Evolutionary conservation across 2,329 filamentous ascomycete genomes (phyloP).

Genomic region (Daldinia eschscholtzii): DNA sequence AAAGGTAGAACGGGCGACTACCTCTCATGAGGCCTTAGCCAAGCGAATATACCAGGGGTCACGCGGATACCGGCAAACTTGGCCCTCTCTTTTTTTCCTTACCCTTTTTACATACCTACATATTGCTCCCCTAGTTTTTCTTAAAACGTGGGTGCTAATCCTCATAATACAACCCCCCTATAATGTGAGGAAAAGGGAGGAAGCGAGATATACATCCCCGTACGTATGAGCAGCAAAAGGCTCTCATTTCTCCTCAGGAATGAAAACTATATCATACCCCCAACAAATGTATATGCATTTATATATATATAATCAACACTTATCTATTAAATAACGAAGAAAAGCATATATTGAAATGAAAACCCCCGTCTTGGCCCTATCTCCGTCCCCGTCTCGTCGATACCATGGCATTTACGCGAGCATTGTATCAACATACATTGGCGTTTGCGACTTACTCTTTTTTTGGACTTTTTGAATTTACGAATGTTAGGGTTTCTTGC

Average conservation of each 20-base stretch:
- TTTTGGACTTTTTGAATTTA: neutral
- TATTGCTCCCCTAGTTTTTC: slow-evolving; percentile 2
- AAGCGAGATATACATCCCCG: slow-evolving; percentile 4
- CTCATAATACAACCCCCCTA: slow-evolving; percentile 3
- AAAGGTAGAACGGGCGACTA: slow-evolving; percentile 48
- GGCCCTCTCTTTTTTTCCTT: slow-evolving; percentile 6
- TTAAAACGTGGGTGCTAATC: slow-evolving; percentile 1
- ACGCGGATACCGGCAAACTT: slow-evolving; percentile 28
- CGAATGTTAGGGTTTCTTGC: neutral
- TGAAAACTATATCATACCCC: slow-evolving; percentile 25
- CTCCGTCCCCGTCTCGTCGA: neutral
- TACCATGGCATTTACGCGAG: slow-evolving; percentile 2
- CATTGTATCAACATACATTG: neutral
- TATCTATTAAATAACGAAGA: slow-evolving; percentile 18
- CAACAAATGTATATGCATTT: slow-evolving; percentile 29
- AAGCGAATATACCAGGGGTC: slow-evolving; percentile 29
- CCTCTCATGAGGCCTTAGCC: slow-evolving; percentile 43
- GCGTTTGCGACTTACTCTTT: neutral
- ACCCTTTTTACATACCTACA: neutral
- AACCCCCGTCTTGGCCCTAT: too few relatives aligned
- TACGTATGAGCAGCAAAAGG: slow-evolving; percentile 23
- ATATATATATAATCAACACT: slow-evolving; percentile 20
- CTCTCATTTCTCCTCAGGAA: slow-evolving; percentile 40
- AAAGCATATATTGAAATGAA: slow-evolving; percentile 11
- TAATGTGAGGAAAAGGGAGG: slow-evolving; percentile 8